Evolutionary conservation across 441 rosid genomes (phyloP), one percentile per base, ranked within the genome.

Genomic region (Pelargonium cotyledonis): DNA sequence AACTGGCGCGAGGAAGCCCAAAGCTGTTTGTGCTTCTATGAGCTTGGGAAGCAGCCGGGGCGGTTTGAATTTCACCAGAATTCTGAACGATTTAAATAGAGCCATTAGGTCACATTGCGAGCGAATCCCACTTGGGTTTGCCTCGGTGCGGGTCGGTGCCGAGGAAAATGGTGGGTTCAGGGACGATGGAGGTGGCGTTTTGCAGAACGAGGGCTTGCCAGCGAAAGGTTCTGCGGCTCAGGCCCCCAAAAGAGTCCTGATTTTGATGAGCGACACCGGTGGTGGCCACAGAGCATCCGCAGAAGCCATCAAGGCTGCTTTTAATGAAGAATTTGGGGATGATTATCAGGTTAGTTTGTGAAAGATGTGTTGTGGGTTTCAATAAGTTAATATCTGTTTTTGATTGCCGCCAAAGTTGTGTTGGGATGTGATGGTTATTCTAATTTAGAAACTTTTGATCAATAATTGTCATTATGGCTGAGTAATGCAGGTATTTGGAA

Each of bases 261-360:
- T 94, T 81, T 82, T 94, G 88, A 94, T 94, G 99, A 94, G 96
- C 71, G 97, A 94, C 67, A 94, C 99, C 4, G 97, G 99, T 21
- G 99, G 99, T 5, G 99, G 99, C 55, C 99, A 94, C 65, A 67
- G 99, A 76, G 96, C 99, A 63, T 94, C 99, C 15, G 99, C 99
- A 3, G 97, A 94, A 76, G 99, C 99, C 47, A 91, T 94, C 29
- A 91, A 81, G 79, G 83, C 94, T 12, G 93, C 99, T 1, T 91
- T 91, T 63, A 57, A 83, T 49, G 89, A 94, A 68, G 90, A 83
- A 73, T 94, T 82, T 70, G 97, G 98, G 6, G 88, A 88, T 55
- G 89, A 86, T 14, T 94, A 94, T 74, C 87, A 89, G 95, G 98
- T 91, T 74, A 76, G 89, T 68, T 65, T 72, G 9, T 53, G 21